phyloP scores from a whole-genome alignment of 2,329 filamentous ascomycete genomes.

The Lasiodiplodia sp. region DNA sequence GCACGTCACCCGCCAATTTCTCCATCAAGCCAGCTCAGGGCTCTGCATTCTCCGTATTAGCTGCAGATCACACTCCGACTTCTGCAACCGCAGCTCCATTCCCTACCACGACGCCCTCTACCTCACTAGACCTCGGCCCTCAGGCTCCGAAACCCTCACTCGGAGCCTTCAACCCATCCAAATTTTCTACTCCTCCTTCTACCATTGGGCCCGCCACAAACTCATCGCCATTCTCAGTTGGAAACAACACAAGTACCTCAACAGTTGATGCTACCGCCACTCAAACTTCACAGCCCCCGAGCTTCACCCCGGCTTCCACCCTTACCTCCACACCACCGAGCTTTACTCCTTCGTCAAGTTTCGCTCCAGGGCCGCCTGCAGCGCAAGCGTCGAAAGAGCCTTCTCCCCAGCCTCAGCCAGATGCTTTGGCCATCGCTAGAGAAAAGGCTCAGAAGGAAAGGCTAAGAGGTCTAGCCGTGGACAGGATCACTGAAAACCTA shows the following conservation, averaged over 20 bases:
- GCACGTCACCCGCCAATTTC: neutral
- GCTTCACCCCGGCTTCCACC: constrained; percentile 4
- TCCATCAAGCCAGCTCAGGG: neutral
- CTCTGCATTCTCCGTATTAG: neutral
- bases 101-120: neutral
- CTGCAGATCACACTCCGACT: neutral
- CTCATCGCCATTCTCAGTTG: neutral
- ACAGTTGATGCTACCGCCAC: neutral
- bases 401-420: neutral
- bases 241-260: neutral
- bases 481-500: constrained; percentile 45
- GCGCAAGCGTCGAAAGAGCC: neutral
- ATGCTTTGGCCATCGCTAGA: neutral
- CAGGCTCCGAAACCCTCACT: constrained; percentile 7
- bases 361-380: neutral
- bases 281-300: neutral
- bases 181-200: constrained; percentile 13
- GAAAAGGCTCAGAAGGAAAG: constrained; percentile 12
- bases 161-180: constrained; percentile 26
- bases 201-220: neutral
- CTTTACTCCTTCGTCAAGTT: constrained; percentile 7
- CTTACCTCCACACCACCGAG: neutral
- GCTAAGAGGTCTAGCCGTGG: neutral
- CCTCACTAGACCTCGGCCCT: neutral
- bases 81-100: neutral